Conservation (phyloP, 345 rosid genomes). For the Syzygium jambos region DNA sequence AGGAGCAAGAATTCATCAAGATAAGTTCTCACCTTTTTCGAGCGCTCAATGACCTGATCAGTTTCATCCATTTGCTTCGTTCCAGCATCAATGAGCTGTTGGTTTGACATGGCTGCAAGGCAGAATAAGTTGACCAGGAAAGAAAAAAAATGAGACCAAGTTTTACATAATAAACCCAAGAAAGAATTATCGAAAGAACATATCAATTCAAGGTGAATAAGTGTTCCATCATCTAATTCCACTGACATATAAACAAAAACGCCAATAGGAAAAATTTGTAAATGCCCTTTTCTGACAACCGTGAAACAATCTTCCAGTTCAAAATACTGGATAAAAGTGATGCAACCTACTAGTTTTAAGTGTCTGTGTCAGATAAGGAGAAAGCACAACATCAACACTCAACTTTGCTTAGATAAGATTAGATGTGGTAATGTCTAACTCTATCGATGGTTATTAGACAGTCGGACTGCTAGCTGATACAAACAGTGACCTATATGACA, state of each 20-base stretch:
- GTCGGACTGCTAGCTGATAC: neutral
- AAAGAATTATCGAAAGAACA: neutral
- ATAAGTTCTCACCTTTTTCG: slow-evolving; percentile 51
- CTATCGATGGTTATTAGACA: neutral
- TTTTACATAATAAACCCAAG: neutral
- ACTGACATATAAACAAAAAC: neutral
- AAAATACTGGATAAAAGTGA: neutral
- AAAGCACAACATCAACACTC: neutral
- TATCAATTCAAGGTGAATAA: neutral
- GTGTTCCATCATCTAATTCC: neutral
- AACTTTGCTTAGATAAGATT: neutral
- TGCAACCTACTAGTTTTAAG: neutral
- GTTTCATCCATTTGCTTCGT: slow-evolving; percentile 88
- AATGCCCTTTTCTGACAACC: neutral
- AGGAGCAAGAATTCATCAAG: neutral
- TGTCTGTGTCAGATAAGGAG: neutral
- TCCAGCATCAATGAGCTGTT: slow-evolving; percentile 81
- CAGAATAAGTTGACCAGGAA: neutral
- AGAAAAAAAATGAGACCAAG: neutral
- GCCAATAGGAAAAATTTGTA: neutral
- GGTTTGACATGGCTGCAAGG: slow-evolving; percentile 77
- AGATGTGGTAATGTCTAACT: neutral
- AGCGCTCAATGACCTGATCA: slow-evolving; percentile 91
- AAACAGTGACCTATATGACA: neutral
- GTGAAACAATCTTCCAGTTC: neutral